Conservation (phyloP, 345 rosid species). For the Eucalyptus tenuipes region DNA sequence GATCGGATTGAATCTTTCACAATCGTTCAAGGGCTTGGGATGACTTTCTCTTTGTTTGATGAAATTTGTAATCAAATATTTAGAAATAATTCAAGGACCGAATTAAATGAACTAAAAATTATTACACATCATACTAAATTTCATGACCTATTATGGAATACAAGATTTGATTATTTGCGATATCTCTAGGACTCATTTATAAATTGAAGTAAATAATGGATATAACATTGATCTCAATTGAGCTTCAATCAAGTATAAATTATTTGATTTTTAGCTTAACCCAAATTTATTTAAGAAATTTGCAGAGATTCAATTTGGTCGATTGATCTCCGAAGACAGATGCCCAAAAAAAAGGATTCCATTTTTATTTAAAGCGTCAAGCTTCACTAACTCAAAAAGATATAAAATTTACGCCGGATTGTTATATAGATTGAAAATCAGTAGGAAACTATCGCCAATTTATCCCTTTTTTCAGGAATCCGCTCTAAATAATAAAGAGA, state of each 20-base stretch:
- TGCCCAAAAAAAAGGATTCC: not conserved
- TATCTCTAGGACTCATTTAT: not conserved
- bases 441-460: not conserved
- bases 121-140: not conserved
- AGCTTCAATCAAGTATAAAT: not conserved
- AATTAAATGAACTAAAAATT: not conserved
- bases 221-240: not conserved
- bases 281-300: not conserved
- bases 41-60: not conserved
- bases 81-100: not conserved
- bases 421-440: not conserved
- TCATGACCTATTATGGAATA: rapidly evolving
- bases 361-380: not conserved
- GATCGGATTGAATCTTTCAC: not conserved
- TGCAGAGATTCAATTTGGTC: not conserved
- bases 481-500: not conserved
- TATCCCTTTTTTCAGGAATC: not conserved
- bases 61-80: not conserved
- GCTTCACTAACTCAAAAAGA: not conserved
- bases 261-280: not conserved
- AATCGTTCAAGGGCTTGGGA: not conserved
- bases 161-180: not conserved
- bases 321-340: not conserved
- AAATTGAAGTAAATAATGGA: not conserved
- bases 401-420: too few species aligned